A percentile compares a stretch with the other conserved stretches of the same genome.
Evolutionary conservation across 768 basidiomycete genomes (phyloP).

Genomic region (Russula foetens): DNA sequence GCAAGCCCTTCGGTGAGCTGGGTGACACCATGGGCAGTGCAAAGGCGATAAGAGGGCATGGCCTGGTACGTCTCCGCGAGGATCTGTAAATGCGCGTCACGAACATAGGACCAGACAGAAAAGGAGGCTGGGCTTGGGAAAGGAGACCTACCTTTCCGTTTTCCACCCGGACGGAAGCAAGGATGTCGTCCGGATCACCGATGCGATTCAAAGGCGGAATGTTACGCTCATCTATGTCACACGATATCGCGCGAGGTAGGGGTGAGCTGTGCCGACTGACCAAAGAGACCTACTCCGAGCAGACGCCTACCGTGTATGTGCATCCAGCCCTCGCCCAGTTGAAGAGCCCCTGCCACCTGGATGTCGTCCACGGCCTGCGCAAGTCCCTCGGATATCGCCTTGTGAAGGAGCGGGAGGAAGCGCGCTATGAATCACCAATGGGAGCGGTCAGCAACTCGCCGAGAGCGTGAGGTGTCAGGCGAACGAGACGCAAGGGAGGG

Average conservation of each 20-base stretch:
- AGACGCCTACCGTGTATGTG: constrained; percentile 52
- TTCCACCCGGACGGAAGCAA: constrained; percentile 66
- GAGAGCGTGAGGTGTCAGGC: neutral
- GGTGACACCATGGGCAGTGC: constrained; percentile 64
- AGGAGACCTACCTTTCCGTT: constrained; percentile 49
- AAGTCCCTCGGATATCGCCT: constrained; percentile 47
- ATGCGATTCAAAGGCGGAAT: constrained; percentile 66
- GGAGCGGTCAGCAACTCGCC: neutral
- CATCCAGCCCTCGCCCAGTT: constrained; percentile 76
- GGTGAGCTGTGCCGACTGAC: neutral
- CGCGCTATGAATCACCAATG: neutral
- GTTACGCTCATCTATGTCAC: constrained; percentile 51
- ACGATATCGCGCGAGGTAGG: neutral
- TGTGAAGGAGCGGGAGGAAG: constrained; percentile 40
- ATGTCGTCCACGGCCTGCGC: constrained; percentile 54
- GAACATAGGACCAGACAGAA: neutral
- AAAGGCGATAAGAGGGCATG: constrained; percentile 79
- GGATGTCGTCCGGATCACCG: constrained; percentile 79
- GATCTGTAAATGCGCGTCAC: constrained; percentile 36
- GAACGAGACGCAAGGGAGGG: too few relatives aligned
- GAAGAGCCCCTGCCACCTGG: constrained; percentile 54
- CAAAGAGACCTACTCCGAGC: neutral
- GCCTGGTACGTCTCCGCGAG: constrained; percentile 65
- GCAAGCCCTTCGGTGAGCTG: constrained; percentile 63
- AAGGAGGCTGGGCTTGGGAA: neutral